Conservation (phyloP, 2,329 filamentous ascomycete species). For the Penicillium sp. region DNA sequence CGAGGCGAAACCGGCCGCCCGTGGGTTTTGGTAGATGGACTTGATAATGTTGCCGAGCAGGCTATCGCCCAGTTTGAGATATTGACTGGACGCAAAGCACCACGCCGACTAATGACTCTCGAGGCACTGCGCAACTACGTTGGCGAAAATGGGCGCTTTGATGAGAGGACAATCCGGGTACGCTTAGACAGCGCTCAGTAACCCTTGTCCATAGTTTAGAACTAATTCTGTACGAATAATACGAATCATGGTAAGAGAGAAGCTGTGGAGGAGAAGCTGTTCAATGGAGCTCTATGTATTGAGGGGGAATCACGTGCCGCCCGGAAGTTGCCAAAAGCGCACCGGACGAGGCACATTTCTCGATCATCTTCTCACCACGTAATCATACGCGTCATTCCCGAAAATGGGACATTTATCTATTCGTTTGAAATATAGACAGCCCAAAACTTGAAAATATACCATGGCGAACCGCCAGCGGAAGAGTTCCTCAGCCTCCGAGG, state of each 20-base stretch:
- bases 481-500: constrained; percentile 37
- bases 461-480: constrained; percentile 25
- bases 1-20: constrained; percentile 56
- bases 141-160: constrained; percentile 41
- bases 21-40: constrained; percentile 77
- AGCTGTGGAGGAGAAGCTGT: background rate
- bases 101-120: constrained; percentile 71
- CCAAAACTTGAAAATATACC: background rate
- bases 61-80: constrained; percentile 82
- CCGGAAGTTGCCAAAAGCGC: background rate
- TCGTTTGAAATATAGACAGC: background rate
- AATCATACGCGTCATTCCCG: background rate
- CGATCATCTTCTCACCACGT: background rate
- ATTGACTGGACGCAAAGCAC: constrained; percentile 75
- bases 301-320: constrained; percentile 2
- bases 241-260: background rate
- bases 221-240: constrained; percentile 18
- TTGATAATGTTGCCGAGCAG: constrained; percentile 78
- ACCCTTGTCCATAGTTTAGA: background rate
- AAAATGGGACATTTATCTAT: constrained; percentile 7
- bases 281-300: background rate
- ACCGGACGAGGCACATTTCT: background rate
- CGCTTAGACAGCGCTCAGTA: constrained; percentile 36
- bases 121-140: constrained; percentile 57
- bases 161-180: constrained; percentile 44